Evolutionary conservation across 1,139 yeast species (phyloP).

Genomic region (Pichia sp.): DNA sequence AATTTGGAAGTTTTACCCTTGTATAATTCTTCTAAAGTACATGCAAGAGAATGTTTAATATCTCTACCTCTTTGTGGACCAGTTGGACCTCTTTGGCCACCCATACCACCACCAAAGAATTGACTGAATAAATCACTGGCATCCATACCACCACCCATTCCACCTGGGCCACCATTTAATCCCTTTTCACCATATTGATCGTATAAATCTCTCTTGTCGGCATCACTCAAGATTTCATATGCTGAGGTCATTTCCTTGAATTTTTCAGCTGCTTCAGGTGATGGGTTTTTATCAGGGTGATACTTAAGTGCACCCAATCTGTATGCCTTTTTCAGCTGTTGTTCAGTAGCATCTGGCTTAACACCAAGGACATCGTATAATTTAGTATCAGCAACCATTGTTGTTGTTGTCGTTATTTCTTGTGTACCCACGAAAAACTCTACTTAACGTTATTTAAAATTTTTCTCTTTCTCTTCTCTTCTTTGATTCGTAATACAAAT

Average conservation of each 20-base stretch:
- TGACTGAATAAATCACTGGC: conserved; percentile 82
- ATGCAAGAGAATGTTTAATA: conserved; percentile 79
- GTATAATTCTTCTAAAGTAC: conserved; percentile 86
- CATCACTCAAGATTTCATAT: conserved; percentile 79
- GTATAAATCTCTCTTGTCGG: conserved; percentile 81
- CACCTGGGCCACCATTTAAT: conserved; percentile 58
- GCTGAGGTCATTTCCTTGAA: conserved; percentile 85
- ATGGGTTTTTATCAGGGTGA: conserved; percentile 91
- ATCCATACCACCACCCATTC: conserved; percentile 67
- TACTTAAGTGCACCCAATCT: conserved; percentile 86
- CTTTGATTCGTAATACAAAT: too few relatives aligned
- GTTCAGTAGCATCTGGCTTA: conserved; percentile 65
- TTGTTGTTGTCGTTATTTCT: background rate
- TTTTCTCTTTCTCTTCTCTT: too few relatives aligned
- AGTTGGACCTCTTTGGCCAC: conserved; percentile 55
- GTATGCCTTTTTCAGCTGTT: conserved; percentile 90
- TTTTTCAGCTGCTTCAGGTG: conserved; percentile 91
- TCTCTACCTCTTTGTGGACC: conserved; percentile 91
- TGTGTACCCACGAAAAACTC: too few relatives aligned
- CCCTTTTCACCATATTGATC: conserved; percentile 95
- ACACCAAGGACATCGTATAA: conserved; percentile 84
- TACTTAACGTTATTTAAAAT: too few relatives aligned
- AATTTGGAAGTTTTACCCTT: conserved; percentile 93
- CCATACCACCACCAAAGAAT: conserved; percentile 70
- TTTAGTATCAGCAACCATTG: conserved; percentile 87